Evolutionary conservation across 2,329 filamentous ascomycete genomes (phyloP).

Genomic region (Aspergillus caelatus): DNA sequence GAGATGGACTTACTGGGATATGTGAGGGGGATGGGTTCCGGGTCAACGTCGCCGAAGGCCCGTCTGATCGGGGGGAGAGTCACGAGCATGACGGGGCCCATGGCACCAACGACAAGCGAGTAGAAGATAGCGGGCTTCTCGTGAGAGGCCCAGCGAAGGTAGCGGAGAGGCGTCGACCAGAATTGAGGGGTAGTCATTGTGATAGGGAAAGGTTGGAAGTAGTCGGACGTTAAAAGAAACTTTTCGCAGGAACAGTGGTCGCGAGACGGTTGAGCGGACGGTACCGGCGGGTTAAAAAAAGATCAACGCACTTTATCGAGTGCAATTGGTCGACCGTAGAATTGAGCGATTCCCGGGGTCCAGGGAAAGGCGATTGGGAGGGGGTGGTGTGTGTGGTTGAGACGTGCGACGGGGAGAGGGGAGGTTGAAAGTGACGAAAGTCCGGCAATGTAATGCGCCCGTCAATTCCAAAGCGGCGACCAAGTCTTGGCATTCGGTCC

Average conservation of each 20-base stretch:
- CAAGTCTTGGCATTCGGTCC: slow-evolving; percentile 44
- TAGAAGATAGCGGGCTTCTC: slow-evolving; percentile 92
- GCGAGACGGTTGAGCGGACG: not conserved
- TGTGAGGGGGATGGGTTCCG: slow-evolving; percentile 76
- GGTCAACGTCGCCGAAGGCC: slow-evolving; percentile 72
- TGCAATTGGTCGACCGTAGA: not conserved
- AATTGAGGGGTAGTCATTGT: slow-evolving; percentile 68
- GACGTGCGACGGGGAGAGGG: slow-evolving; percentile 21
- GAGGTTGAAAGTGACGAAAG: slow-evolving; percentile 34
- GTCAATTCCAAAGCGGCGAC: slow-evolving; percentile 22
- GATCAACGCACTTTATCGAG: not conserved
- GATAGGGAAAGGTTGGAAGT: slow-evolving; percentile 17
- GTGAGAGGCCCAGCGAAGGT: slow-evolving; percentile 84
- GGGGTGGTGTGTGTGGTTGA: slow-evolving; percentile 12
- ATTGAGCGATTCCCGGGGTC: slow-evolving; percentile 2
- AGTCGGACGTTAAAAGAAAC: slow-evolving; percentile 23
- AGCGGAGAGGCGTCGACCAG: slow-evolving; percentile 80
- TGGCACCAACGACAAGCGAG: slow-evolving; percentile 72
- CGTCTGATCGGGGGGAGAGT: slow-evolving; percentile 74
- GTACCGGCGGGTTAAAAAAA: not conserved
- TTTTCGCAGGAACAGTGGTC: slow-evolving; percentile 22
- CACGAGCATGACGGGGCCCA: slow-evolving; percentile 72
- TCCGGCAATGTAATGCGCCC: slow-evolving; percentile 30
- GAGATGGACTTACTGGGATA: slow-evolving; percentile 80
- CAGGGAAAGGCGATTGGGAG: not conserved